Percentiles rank a stretch among this genome's conserved stretches.
Evolutionary conservation across 1,139 yeast genomes (phyloP).

Genomic region (Sugiyamaella novakii): DNA sequence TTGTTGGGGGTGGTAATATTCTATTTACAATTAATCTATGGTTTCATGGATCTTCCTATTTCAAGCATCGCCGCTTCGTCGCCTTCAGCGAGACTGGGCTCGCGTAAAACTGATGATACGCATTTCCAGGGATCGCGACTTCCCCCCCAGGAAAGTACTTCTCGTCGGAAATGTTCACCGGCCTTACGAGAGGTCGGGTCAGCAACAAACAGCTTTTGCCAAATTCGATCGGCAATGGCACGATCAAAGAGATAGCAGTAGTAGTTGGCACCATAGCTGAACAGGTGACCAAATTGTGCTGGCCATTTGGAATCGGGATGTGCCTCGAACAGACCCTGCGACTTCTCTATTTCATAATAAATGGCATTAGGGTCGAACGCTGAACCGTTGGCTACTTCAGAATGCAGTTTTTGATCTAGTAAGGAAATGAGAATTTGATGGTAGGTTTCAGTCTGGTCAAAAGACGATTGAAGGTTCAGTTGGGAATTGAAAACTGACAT

Average conservation of each 20-base stretch:
- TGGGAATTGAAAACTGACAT: conserved; percentile 51
- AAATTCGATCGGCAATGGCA: conserved; percentile 86
- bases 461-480: conserved; percentile 54
- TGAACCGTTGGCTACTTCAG: conserved; percentile 38
- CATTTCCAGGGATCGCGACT: conserved; percentile 88
- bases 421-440: conserved; percentile 90
- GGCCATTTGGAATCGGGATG: conserved; percentile 74
- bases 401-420: conserved; percentile 80
- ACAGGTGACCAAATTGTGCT: conserved; percentile 90
- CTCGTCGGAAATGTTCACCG: conserved; percentile 72
- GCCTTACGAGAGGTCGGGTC: conserved; percentile 68
- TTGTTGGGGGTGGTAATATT: background rate
- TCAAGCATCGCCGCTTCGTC: conserved; percentile 73
- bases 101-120: conserved; percentile 74
- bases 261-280: conserved; percentile 92
- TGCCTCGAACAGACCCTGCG: conserved; percentile 44
- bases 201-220: conserved; percentile 66
- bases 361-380: conserved; percentile 56
- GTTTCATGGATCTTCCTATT: conserved; percentile 47
- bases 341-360: conserved; percentile 66
- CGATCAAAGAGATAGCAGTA: conserved; percentile 90
- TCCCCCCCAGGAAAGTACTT: conserved; percentile 92
- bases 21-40: conserved; percentile 3
- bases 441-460: conserved; percentile 74
- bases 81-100: conserved; percentile 61